phyloP scores from a whole-genome alignment of 2,329 filamentous ascomycete genomes.

The Aspergillus sp. region DNA sequence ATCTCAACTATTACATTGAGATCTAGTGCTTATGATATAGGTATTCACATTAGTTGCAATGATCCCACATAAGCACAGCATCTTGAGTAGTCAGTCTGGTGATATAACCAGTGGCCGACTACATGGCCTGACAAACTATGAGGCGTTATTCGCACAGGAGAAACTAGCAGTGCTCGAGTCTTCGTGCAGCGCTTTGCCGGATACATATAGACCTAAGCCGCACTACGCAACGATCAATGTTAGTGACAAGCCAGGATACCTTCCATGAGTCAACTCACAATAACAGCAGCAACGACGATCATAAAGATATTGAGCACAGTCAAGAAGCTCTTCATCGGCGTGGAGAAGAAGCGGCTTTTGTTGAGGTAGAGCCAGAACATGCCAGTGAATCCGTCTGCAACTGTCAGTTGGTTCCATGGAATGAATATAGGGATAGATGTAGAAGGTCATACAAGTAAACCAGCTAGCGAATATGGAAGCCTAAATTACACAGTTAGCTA shows the following conservation, averaged over 20 bases:
- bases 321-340: constrained; percentile 30
- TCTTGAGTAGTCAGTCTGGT: too few relatives aligned
- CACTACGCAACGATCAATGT: constrained; percentile 20
- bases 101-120: too few relatives aligned
- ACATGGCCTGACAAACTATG: too few relatives aligned
- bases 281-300: constrained; percentile 22
- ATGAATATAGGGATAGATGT: not conserved
- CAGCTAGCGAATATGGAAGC: constrained; percentile 65
- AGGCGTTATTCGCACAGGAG: constrained; percentile 32
- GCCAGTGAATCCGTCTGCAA: constrained; percentile 28
- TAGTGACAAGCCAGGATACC: not conserved
- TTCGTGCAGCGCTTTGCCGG: constrained; percentile 34
- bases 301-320: constrained; percentile 27
- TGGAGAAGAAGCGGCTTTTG: constrained; percentile 28
- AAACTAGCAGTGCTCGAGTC: constrained; percentile 31
- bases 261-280: constrained; percentile 18
- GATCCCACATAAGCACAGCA: too few relatives aligned
- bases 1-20: too few relatives aligned
- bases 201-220: constrained; percentile 35
- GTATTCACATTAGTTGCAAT: too few relatives aligned
- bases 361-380: constrained; percentile 42
- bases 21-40: too few relatives aligned
- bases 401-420: not conserved
- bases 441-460: constrained; percentile 53
- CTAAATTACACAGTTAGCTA: constrained; percentile 4